A percentile compares a stretch with the other conserved stretches of the same genome.
These are phyloP conservation scores for Apiospora phragmitis DNA, from an alignment of 2,329 filamentous ascomycete genomes.

Conservation along the genomic window DNA sequence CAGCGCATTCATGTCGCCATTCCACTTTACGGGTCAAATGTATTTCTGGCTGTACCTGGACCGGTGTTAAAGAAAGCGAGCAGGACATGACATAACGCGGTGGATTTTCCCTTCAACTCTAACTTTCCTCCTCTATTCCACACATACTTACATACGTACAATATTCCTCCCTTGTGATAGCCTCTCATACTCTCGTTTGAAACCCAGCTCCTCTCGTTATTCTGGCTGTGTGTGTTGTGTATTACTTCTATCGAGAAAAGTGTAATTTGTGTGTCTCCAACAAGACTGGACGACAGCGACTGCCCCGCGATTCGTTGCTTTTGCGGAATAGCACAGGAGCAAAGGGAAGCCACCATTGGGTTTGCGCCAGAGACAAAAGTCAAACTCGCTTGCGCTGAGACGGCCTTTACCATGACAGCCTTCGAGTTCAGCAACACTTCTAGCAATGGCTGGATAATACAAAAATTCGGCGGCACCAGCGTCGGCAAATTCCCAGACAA, in stretches of 20 bases:
- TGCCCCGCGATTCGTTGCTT: not conserved
- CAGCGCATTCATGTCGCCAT: not conserved
- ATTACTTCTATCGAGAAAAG: not conserved
- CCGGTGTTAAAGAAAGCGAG: not conserved
- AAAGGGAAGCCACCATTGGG: not conserved
- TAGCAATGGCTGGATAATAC: constrained; percentile 72
- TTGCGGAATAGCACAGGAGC: not conserved
- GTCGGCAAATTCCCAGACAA: constrained; percentile 89
- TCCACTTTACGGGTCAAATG: not conserved
- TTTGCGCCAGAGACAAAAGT: not conserved
- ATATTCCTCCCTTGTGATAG: not conserved
- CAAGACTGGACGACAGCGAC: not conserved
- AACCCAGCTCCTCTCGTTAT: not conserved
- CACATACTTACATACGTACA: not conserved
- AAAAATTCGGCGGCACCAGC: constrained; percentile 94
- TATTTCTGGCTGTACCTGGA: not conserved
- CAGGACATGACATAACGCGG: constrained; percentile 7
- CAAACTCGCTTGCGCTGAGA: not conserved
- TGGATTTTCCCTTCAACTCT: not conserved
- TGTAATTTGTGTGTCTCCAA: not conserved
- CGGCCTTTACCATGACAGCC: constrained; percentile 2
- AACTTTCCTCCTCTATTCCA: not conserved
- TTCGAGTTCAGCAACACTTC: constrained; percentile 28
- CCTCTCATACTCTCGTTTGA: not conserved
- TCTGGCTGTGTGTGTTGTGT: not conserved